Percentiles rank a stretch among this genome's conserved stretches.
Evolutionary conservation across 345 rosid species (phyloP).

Genomic region (Citrus australasica): DNA sequence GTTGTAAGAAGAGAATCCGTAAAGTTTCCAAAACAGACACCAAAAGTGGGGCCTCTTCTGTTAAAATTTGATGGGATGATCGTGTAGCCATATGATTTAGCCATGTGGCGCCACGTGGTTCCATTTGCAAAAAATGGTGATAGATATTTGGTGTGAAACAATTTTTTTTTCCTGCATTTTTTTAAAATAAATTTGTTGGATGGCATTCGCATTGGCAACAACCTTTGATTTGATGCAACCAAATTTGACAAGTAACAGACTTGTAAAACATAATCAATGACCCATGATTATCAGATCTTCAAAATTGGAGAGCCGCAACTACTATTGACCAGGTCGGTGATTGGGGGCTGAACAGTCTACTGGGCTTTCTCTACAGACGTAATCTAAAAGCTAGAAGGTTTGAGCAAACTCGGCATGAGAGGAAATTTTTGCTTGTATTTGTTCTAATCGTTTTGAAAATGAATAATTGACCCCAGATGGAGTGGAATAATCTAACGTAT

Average conservation of each 20-base stretch:
- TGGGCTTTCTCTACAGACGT: background rate
- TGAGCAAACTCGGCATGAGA: background rate
- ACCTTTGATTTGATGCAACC: background rate
- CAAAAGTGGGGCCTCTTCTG: background rate
- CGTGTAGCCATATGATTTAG: background rate
- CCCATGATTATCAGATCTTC: background rate
- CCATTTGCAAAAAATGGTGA: too few species aligned
- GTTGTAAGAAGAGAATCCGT: background rate
- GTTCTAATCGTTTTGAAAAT: too few species aligned
- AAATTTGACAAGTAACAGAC: background rate
- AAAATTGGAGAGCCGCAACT: background rate
- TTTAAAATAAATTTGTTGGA: background rate
- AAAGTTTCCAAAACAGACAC: background rate
- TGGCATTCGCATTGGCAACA: background rate
- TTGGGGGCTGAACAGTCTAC: background rate
- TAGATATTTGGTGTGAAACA: too few species aligned
- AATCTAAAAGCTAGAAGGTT: background rate
- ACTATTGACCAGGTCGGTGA: background rate
- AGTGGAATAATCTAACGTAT: too few species aligned
- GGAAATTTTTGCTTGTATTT: background rate
- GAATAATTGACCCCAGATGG: too few species aligned
- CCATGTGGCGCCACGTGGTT: background rate
- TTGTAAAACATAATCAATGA: background rate
- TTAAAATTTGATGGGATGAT: background rate
- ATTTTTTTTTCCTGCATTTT: background rate